Evolutionary conservation across 2,329 filamentous ascomycete species (phyloP).

Genomic region (Diaporthe sp.): DNA sequence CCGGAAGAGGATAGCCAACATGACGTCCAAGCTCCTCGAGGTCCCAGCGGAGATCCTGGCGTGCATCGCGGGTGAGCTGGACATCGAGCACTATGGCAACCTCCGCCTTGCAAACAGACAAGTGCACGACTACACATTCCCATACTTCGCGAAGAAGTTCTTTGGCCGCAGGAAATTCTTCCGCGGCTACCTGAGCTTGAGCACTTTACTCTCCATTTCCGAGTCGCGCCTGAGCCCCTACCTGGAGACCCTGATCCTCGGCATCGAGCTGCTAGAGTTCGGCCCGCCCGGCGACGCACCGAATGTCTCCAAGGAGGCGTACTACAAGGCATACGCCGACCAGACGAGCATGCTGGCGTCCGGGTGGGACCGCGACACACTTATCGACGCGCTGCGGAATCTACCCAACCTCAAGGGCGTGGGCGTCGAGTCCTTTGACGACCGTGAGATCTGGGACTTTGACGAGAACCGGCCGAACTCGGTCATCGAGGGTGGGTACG

Average conservation of each 20-base stretch:
- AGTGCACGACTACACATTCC: conserved; percentile 8
- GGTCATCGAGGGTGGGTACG: conserved; percentile 6
- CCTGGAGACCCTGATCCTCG: conserved; percentile 1
- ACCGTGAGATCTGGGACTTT: background rate
- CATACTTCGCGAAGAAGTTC: conserved; percentile 25
- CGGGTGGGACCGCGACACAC: conserved; percentile 23
- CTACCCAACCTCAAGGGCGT: conserved; percentile 7
- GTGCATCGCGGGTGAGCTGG: conserved; percentile 8
- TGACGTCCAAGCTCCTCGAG: conserved; percentile 11
- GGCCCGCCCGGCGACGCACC: background rate
- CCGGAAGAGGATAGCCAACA: background rate
- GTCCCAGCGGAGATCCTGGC: conserved; percentile 26
- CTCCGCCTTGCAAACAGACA: conserved; percentile 19
- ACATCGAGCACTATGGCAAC: conserved; percentile 6
- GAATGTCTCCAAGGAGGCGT: background rate
- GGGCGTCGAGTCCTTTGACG: conserved; percentile 8
- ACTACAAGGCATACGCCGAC: background rate
- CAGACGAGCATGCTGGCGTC: conserved; percentile 16
- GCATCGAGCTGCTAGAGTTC: background rate
- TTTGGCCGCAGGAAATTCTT: conserved; percentile 22
- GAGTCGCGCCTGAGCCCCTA: conserved; percentile 17
- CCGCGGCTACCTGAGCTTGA: conserved; percentile 23
- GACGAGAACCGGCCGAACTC: background rate
- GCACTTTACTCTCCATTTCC: conserved; percentile 15
- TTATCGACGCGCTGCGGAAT: background rate